phyloP scores from a whole-genome alignment of 495 filamentous ascomycete species.

The Neurospora sp. region DNA sequence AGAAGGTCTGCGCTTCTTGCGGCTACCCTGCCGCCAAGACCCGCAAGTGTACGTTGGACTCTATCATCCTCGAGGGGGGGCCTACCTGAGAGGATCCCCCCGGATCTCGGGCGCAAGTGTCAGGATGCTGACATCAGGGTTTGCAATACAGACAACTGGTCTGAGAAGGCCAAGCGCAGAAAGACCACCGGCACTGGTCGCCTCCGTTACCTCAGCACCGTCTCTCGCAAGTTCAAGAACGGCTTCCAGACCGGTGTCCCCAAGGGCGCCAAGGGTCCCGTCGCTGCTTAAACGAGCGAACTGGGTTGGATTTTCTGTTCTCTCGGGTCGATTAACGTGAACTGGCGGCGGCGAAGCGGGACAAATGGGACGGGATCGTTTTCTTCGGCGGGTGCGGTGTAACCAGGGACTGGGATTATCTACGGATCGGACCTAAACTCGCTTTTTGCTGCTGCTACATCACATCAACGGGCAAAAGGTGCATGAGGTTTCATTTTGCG shows the following conservation, averaged over 20 bases:
- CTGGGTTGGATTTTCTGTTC: neutral
- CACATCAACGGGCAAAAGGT: slow-evolving; percentile 20
- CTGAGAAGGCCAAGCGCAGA: slow-evolving; percentile 98
- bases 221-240: slow-evolving; percentile 88
- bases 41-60: slow-evolving; percentile 82
- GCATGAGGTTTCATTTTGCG: slow-evolving; percentile 20
- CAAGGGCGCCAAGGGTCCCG: slow-evolving; percentile 69
- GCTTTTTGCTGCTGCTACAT: slow-evolving; percentile 21
- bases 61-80: neutral
- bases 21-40: slow-evolving; percentile 95
- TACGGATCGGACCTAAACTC: slow-evolving; percentile 15
- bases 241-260: slow-evolving; percentile 86
- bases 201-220: slow-evolving; percentile 81
- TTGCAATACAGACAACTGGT: slow-evolving; percentile 75
- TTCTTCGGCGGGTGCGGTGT: slow-evolving; percentile 24
- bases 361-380: slow-evolving; percentile 18
- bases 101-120: neutral
- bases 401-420: slow-evolving; percentile 17
- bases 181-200: slow-evolving; percentile 96
- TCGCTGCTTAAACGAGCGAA: slow-evolving; percentile 18
- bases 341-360: slow-evolving; percentile 12
- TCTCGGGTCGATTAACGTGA: slow-evolving; percentile 7
- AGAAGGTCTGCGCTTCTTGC: slow-evolving; percentile 94
- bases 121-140: slow-evolving; percentile 9
- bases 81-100: neutral